Conservation (phyloP, 768 basidiomycete genomes). For the Macrolepiota dolichaula region DNA sequence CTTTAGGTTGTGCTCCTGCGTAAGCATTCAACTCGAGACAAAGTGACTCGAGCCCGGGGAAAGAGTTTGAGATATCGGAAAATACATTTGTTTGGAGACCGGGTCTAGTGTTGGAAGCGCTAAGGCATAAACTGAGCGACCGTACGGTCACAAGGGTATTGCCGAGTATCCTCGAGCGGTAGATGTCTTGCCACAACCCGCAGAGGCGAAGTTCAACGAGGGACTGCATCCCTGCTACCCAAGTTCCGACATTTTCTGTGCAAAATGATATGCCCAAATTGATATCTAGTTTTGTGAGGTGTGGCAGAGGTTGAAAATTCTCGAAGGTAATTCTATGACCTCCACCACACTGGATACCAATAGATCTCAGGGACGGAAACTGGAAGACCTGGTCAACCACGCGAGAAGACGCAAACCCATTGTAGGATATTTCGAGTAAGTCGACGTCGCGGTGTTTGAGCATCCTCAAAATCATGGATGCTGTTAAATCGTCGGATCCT, state of each 20-base stretch:
- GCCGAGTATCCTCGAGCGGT: not conserved
- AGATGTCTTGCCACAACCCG: not conserved
- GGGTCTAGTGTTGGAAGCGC: no score
- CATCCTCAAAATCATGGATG: not conserved
- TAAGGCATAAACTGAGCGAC: not conserved
- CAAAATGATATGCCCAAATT: not conserved
- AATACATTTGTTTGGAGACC: not conserved
- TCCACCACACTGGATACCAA: not conserved
- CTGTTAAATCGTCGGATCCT: not conserved
- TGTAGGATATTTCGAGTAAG: not conserved
- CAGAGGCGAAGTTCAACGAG: not conserved
- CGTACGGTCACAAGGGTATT: not conserved
- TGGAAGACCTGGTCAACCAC: not conserved
- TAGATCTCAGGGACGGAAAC: not conserved
- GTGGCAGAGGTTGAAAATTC: not conserved
- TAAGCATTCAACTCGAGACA: not conserved
- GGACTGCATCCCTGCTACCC: not conserved
- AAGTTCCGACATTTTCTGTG: not conserved
- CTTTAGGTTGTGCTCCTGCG: not conserved
- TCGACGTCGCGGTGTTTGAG: not conserved
- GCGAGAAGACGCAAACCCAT: not conserved
- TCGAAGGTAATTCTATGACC: not conserved
- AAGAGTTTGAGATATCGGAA: not conserved
- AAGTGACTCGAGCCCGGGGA: not conserved
- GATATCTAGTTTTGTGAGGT: not conserved